Evolutionary conservation across 345 rosid species (phyloP).

Genomic region (Dovyalis caffra): DNA sequence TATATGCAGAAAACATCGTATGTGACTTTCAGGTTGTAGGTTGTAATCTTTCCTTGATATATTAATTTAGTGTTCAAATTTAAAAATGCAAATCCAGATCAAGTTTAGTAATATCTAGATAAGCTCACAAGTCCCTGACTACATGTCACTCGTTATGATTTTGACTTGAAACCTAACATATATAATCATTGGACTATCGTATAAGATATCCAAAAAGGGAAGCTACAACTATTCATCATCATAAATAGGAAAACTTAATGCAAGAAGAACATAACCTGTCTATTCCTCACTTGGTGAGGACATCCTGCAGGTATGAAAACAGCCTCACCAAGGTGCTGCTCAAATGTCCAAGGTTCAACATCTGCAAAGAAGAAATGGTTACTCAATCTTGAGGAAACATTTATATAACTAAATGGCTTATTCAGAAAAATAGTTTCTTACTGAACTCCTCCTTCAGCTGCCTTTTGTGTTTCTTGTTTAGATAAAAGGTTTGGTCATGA

Average conservation of each 20-base stretch:
- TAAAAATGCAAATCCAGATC: conserved; percentile 2
- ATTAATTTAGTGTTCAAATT: background rate
- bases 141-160: background rate
- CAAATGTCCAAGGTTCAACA: conserved; percentile 64
- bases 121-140: background rate
- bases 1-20: background rate
- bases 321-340: conserved; percentile 59
- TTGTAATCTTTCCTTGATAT: background rate
- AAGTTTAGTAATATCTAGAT: background rate
- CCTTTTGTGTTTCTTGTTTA: conserved; percentile 49
- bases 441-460: conserved; percentile 61
- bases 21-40: background rate
- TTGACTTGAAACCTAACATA: background rate
- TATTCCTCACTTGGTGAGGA: conserved; percentile 65
- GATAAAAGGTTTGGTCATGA: conserved; percentile 54
- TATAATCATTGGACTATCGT: too few relatives aligned
- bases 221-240: background rate
- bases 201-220: background rate
- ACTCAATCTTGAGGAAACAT: conserved; percentile 2
- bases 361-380: conserved; percentile 26
- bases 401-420: background rate
- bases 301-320: conserved; percentile 64
- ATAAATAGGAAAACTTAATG: background rate
- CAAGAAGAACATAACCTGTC: conserved; percentile 34
- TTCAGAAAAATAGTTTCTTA: conserved; percentile 23